A percentile compares a stretch with the other conserved stretches of the same genome.
These are phyloP conservation scores for Arctostaphylos glauca DNA, from an alignment of 148 eudicot genomes.

Conservation along the genomic window DNA sequence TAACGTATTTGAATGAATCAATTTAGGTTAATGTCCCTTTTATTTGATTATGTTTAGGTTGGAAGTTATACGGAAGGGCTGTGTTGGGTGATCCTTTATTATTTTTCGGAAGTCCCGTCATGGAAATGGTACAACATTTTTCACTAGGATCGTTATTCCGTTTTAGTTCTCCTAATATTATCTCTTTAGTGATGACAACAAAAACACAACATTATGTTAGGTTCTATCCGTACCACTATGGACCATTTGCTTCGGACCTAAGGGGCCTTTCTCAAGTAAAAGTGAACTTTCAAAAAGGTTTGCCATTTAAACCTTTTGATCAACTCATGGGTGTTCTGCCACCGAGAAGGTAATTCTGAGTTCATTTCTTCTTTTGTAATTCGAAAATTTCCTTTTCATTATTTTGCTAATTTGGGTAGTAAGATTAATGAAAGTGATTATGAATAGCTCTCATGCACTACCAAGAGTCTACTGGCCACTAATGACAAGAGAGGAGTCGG, in stretches of 20 bases:
- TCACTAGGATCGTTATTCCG: too few species aligned
- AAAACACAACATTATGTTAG: constrained; percentile 13
- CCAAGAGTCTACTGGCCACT: constrained; percentile 39
- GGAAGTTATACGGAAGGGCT: constrained; percentile 47
- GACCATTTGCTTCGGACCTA: constrained; percentile 58
- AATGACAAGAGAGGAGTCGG: constrained; percentile 41
- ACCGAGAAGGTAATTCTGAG: constrained; percentile 42
- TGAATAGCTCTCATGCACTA: constrained; percentile 51
- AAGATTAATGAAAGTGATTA: background rate
- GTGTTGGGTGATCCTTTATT: constrained; percentile 27
- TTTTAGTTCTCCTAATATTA: too few species aligned
- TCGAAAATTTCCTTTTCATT: background rate
- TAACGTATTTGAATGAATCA: background rate
- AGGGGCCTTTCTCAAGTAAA: constrained; percentile 40
- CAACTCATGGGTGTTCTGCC: constrained; percentile 71
- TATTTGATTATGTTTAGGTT: constrained; percentile 32
- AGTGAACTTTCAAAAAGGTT: constrained; percentile 43
- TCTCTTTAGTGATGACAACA: too few species aligned
- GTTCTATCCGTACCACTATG: constrained; percentile 57
- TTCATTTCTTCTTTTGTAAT: background rate
- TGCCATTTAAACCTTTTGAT: constrained; percentile 55
- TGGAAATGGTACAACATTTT: constrained; percentile 32
- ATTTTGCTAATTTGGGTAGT: background rate
- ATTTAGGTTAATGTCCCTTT: background rate
- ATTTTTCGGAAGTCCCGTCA: constrained; percentile 42